Base-by-base conservation (phyloP, 164 flowering plant species). In the Tetracentron sinense region DNA sequence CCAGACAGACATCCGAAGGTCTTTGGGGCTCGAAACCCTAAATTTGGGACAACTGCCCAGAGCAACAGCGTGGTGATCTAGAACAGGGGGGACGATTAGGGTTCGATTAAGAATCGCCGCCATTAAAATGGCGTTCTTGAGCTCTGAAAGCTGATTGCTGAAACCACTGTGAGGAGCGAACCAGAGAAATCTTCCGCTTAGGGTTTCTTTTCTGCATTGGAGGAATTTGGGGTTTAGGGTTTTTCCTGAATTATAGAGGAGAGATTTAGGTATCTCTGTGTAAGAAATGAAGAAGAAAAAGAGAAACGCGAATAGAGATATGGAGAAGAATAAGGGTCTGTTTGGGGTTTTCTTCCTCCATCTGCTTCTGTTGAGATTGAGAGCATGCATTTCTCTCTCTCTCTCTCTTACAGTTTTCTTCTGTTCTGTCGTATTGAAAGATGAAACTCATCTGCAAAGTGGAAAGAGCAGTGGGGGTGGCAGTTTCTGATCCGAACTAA, bases 121-220 rank as follows among this genome's bases (percentile, higher is more conserved):
- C 71, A 91, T 74, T 27, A 94, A 27, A 23, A 89, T 30, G 6
- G 92, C 96, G 61, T 89, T 88, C 68, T 79, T 89, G 73, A 94
- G 79, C 78, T 94, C 97, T 4, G 95, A 75, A 1, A 91, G 78
- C 81, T 94, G 99, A 73, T 94, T 94, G 81, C 89, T 89, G 82
- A 94, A 94, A 17, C 99, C 97, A 56, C 99, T 94, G 75, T 94
- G 96, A 0, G 97, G 97, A 1, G 99, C 86, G 65, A 80, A 94
- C 80, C 79, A 86, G 6, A 92, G 68, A 71, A 86, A 89, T 50
- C 61, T 85, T 50, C 83, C 78, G 11, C 74, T 78, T 29, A 46
- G 50, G 61, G 56, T 31, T 33, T 53, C 48, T 28, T 21, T 7
- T 28, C 53, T 20, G 66, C 79, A 77, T 49, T 62, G 82, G 27